These are phyloP conservation scores for Betula pendula DNA, from an alignment of 306 rosid species.

Conservation along the genomic window DNA sequence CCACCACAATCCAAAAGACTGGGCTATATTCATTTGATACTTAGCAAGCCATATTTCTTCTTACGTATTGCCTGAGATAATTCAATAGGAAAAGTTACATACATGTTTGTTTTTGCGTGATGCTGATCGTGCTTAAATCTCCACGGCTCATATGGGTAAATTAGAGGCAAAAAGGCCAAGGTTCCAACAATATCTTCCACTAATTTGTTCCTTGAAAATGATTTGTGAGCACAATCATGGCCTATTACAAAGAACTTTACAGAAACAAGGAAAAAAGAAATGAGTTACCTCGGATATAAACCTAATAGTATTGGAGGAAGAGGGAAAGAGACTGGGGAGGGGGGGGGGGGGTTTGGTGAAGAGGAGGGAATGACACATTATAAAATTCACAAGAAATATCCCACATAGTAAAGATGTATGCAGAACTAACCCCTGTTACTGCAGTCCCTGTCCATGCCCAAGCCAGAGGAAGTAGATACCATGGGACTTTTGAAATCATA, in stretches of 20 bases:
- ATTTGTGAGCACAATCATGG: constrained; percentile 96
- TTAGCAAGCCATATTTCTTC: constrained; percentile 3
- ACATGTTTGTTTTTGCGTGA: constrained; percentile 99
- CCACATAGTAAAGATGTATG: constrained; percentile 15
- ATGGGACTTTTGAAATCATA: constrained; percentile 87
- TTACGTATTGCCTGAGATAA: constrained; percentile 11
- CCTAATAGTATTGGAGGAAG: not conserved
- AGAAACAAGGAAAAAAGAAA: constrained; percentile 24
- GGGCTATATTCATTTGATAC: constrained; percentile 2
- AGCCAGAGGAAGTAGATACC: constrained; percentile 97
- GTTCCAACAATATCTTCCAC: constrained; percentile 96
- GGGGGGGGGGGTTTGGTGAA: constrained; percentile 3
- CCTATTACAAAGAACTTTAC: constrained; percentile 92
- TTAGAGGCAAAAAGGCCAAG: constrained; percentile 83
- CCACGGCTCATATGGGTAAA: constrained; percentile 98
- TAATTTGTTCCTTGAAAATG: constrained; percentile 92
- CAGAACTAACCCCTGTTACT: constrained; percentile 82
- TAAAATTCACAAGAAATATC: constrained; percentile 2
- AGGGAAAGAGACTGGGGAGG: too few relatives aligned
- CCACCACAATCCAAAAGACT: too few relatives aligned
- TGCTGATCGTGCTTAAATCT: constrained; percentile 94
- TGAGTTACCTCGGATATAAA: constrained; percentile 26
- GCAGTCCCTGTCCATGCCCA: constrained; percentile 99
- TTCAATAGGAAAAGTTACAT: constrained; percentile 19
- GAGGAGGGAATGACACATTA: not conserved